phyloP scores from a whole-genome alignment of 495 filamentous ascomycete species.

The Tuber aestivum region DNA sequence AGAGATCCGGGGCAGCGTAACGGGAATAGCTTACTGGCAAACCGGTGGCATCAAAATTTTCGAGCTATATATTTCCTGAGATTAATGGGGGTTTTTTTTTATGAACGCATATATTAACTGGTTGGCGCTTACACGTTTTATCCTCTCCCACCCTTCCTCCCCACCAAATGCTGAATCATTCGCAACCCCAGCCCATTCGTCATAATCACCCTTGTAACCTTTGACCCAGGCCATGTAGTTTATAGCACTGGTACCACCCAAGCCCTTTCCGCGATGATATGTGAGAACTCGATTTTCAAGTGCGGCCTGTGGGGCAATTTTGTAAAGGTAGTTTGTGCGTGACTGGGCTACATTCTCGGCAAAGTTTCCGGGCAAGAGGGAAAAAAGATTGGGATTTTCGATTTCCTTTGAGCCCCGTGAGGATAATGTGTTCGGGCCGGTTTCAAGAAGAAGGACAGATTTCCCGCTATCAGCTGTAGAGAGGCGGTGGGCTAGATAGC shows the following conservation, averaged over 20 bases:
- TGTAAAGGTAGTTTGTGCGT: slow-evolving; percentile 36
- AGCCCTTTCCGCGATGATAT: slow-evolving; percentile 50
- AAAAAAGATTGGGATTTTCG: slow-evolving; percentile 26
- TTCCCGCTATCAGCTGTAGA: slow-evolving; percentile 23
- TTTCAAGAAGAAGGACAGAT: slow-evolving; percentile 28
- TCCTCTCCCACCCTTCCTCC: slow-evolving; percentile 30
- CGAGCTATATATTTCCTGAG: slow-evolving; percentile 19
- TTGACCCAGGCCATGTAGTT: slow-evolving; percentile 50
- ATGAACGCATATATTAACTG: background rate
- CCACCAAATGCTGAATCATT: slow-evolving; percentile 38
- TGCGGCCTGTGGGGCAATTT: slow-evolving; percentile 29
- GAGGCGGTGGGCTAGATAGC: slow-evolving; percentile 30
- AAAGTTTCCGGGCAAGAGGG: slow-evolving; percentile 31
- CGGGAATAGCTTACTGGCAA: slow-evolving; percentile 17
- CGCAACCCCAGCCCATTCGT: slow-evolving; percentile 44
- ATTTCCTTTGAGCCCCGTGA: slow-evolving; percentile 17
- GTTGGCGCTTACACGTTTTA: slow-evolving; percentile 24
- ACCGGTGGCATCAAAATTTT: slow-evolving; percentile 26
- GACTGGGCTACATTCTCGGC: slow-evolving; percentile 26
- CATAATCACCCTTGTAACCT: slow-evolving; percentile 44
- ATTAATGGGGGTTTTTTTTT: background rate
- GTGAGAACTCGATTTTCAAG: slow-evolving; percentile 43
- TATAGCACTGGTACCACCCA: slow-evolving; percentile 51
- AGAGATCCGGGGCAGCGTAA: slow-evolving; percentile 19
- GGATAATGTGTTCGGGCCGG: slow-evolving; percentile 30